phyloP scores from a whole-genome alignment of 2,329 filamentous ascomycete species.

The Arthrocladium fulminans region DNA sequence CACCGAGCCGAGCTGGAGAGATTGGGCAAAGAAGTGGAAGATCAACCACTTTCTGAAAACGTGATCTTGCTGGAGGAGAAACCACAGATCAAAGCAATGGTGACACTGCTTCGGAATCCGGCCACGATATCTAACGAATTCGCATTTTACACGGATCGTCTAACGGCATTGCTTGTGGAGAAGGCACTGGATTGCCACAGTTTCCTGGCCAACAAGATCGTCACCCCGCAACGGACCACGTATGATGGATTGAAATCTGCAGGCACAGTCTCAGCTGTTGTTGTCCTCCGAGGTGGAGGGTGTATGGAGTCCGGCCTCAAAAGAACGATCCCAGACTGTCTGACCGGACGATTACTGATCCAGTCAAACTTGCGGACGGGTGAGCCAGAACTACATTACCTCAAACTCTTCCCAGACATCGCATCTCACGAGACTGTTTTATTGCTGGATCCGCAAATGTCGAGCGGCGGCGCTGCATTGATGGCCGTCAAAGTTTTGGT shows the following conservation, averaged over 20 bases:
- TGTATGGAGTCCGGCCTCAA: constrained; percentile 81
- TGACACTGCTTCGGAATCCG: constrained; percentile 77
- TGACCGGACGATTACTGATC: constrained; percentile 79
- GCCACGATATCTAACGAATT: constrained; percentile 78
- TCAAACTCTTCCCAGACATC: constrained; percentile 69
- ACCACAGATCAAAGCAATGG: constrained; percentile 75
- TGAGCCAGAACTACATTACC: constrained; percentile 87
- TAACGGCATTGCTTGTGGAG: constrained; percentile 78
- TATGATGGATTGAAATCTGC: constrained; percentile 65
- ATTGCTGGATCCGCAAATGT: constrained; percentile 88
- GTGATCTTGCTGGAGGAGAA: constrained; percentile 68
- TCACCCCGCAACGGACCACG: constrained; percentile 59
- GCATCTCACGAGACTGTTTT: constrained; percentile 69
- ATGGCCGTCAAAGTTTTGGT: constrained; percentile 97
- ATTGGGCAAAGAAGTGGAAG: constrained; percentile 62
- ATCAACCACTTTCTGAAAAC: constrained; percentile 63
- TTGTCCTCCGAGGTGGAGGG: constrained; percentile 79
- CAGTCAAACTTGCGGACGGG: constrained; percentile 78
- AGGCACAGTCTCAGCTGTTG: constrained; percentile 73
- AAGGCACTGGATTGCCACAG: constrained; percentile 65
- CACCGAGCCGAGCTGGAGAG: constrained; percentile 72
- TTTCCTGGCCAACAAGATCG: constrained; percentile 55
- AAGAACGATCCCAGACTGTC: constrained; percentile 85
- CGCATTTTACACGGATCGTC: constrained; percentile 91
- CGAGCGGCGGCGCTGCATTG: constrained; percentile 70